A percentile compares a stretch with the other conserved stretches of the same genome.
Evolutionary conservation across 1,139 yeast species (phyloP).

Genomic region (Yamadazyma friedrichii): DNA sequence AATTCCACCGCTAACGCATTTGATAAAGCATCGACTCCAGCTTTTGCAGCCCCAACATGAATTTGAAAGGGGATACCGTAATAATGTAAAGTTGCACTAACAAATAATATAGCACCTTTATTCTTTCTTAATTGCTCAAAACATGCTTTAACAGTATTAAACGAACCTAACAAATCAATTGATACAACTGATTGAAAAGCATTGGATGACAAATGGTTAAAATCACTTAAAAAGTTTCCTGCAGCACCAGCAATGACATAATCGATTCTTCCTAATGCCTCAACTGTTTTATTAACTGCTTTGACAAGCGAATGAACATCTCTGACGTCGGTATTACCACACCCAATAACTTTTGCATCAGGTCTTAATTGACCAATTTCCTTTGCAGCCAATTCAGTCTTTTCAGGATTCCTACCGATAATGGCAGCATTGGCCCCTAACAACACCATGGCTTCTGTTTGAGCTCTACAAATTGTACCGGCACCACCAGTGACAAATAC

Average conservation of each 20-base stretch:
- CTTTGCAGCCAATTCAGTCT: slow-evolving; percentile 64
- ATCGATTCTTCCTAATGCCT: slow-evolving; percentile 70
- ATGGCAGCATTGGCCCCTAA: slow-evolving; percentile 88
- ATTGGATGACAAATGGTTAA: slow-evolving; percentile 72
- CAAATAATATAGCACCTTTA: slow-evolving; percentile 73
- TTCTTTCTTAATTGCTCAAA: slow-evolving; percentile 60
- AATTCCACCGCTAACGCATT: slow-evolving; percentile 82
- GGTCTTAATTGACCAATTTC: slow-evolving; percentile 57
- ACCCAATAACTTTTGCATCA: slow-evolving; percentile 65
- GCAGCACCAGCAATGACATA: slow-evolving; percentile 94
- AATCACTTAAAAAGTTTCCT: slow-evolving; percentile 83
- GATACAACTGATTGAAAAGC: slow-evolving; percentile 85
- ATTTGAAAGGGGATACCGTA: slow-evolving; percentile 82
- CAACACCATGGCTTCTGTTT: slow-evolving; percentile 75
- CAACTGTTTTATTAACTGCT: slow-evolving; percentile 67
- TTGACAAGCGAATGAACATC: slow-evolving; percentile 51
- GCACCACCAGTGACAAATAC: slow-evolving; percentile 95
- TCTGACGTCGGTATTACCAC: slow-evolving; percentile 76
- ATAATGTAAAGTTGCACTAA: slow-evolving; percentile 85
- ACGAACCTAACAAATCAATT: slow-evolving; percentile 84
- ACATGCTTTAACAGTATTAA: slow-evolving; percentile 81
- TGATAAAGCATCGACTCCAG: slow-evolving; percentile 86
- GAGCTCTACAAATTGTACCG: slow-evolving; percentile 87
- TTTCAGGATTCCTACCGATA: slow-evolving; percentile 68
- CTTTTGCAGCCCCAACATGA: slow-evolving; percentile 92